A percentile compares a stretch with the other conserved stretches of the same genome.
Evolutionary conservation across 2,329 filamentous ascomycete genomes (phyloP).

Genomic region (Hymenotorrendiella dingleyae): DNA sequence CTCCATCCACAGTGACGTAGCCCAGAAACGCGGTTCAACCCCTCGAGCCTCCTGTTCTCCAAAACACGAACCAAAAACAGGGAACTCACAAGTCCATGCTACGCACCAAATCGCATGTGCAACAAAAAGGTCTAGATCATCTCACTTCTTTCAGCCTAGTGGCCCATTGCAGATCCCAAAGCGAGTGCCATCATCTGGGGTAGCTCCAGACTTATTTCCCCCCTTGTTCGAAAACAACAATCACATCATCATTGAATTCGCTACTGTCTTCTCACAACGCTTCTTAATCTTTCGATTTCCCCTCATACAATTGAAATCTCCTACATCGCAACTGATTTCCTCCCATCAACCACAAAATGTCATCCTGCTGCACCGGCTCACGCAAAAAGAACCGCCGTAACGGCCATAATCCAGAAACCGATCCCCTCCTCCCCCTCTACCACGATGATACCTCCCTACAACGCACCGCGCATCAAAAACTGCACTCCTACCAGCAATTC

Average conservation of each 20-base stretch:
- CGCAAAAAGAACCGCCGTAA: slow-evolving; percentile 23
- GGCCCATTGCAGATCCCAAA: background rate
- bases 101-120: no score
- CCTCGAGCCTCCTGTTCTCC: no score
- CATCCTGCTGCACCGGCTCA: slow-evolving; percentile 29
- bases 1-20: no score
- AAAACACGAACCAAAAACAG: no score
- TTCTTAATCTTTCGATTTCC: background rate
- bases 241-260: background rate
- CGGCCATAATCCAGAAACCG: slow-evolving; percentile 26
- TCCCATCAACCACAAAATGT: slow-evolving; percentile 22
- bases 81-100: no score
- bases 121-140: slow-evolving; percentile 3
- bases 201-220: background rate
- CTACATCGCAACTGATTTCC: background rate
- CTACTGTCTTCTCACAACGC: slow-evolving; percentile 8
- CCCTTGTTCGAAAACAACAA: background rate
- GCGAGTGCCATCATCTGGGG: background rate
- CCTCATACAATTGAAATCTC: background rate
- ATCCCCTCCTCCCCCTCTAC: slow-evolving; percentile 79
- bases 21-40: no score
- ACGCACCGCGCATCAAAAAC: slow-evolving; percentile 74
- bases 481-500: slow-evolving; percentile 90
- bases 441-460: slow-evolving; percentile 75
- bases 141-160: background rate